phyloP scores from a whole-genome alignment of 768 basidiomycete species.

The Leucogyrophana mollusca region DNA sequence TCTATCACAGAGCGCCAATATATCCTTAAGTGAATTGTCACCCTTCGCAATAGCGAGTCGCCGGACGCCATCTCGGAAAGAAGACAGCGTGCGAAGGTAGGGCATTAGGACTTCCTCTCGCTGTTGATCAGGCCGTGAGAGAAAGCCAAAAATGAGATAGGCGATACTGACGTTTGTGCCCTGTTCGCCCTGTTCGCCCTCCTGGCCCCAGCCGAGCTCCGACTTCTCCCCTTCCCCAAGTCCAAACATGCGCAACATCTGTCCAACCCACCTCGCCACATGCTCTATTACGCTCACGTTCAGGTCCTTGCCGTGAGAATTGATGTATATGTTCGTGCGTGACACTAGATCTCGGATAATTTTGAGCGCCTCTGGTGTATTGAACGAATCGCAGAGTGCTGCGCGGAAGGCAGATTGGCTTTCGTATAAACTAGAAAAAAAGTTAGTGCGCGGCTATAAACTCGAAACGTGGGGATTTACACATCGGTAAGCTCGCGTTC shows the following conservation, averaged over 20 bases:
- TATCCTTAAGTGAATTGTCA: slow-evolving; percentile 69
- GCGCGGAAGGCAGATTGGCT: slow-evolving; percentile 77
- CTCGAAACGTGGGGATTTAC: slow-evolving; percentile 37
- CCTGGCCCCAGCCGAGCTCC: slow-evolving; percentile 87
- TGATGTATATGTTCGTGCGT: slow-evolving; percentile 86
- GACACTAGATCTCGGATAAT: slow-evolving; percentile 80
- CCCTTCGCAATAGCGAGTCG: slow-evolving; percentile 73
- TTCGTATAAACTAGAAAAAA: slow-evolving; percentile 59
- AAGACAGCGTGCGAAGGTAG: slow-evolving; percentile 79
- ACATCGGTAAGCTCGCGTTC: slow-evolving; percentile 69
- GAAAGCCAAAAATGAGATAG: slow-evolving; percentile 4
- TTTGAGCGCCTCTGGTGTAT: slow-evolving; percentile 83
- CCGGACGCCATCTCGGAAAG: slow-evolving; percentile 90
- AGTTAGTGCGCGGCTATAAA: slow-evolving; percentile 8
- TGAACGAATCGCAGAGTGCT: slow-evolving; percentile 95
- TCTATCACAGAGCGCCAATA: slow-evolving; percentile 84
- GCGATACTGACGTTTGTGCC: slow-evolving; percentile 44
- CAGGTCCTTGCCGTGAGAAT: slow-evolving; percentile 51
- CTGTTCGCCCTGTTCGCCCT: slow-evolving; percentile 34
- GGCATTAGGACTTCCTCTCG: slow-evolving; percentile 86
- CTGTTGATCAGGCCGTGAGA: slow-evolving; percentile 36
- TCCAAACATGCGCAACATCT: slow-evolving; percentile 78
- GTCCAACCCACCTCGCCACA: slow-evolving; percentile 64
- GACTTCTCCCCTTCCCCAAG: slow-evolving; percentile 65
- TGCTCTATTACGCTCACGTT: slow-evolving; percentile 66